Percentiles rank a stretch among this genome's conserved stretches.
phyloP scores from a whole-genome alignment of 306 rosid species.

The Vigna mungo region DNA sequence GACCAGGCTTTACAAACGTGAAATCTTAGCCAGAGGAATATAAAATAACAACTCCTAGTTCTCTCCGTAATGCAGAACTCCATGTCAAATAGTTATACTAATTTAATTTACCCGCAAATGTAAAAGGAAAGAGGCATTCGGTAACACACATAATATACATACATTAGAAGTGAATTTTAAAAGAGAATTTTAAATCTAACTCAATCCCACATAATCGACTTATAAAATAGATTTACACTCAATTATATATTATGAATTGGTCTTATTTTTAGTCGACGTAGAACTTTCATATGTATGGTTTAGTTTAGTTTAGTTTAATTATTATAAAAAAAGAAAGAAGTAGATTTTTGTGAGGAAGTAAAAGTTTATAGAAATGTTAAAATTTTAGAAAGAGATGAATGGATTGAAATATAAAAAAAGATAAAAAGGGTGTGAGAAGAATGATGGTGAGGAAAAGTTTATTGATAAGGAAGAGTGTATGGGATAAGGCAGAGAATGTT shows the following conservation, averaged over 20 bases:
- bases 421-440: not conserved
- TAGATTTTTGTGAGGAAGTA: too few relatives aligned
- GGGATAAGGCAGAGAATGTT: conserved; percentile 7
- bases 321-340: too few relatives aligned
- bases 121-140: not conserved
- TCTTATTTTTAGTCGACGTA: too few relatives aligned
- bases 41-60: not conserved
- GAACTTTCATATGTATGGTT: too few relatives aligned
- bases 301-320: not conserved
- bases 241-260: too few relatives aligned
- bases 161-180: too few relatives aligned
- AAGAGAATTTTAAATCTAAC: too few relatives aligned
- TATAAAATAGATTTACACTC: too few relatives aligned
- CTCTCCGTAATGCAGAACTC: not conserved
- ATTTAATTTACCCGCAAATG: not conserved
- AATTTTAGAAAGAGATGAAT: not conserved
- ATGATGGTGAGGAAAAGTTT: conserved; percentile 3
- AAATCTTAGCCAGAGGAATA: not conserved
- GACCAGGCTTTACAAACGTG: not conserved
- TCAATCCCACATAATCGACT: too few relatives aligned
- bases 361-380: too few relatives aligned
- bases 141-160: not conserved
- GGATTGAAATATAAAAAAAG: not conserved
- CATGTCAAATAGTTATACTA: not conserved
- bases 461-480: conserved; percentile 9